Base-by-base conservation (phyloP, 164 flowering plant genomes). In the Vitis rotundifolia region DNA sequence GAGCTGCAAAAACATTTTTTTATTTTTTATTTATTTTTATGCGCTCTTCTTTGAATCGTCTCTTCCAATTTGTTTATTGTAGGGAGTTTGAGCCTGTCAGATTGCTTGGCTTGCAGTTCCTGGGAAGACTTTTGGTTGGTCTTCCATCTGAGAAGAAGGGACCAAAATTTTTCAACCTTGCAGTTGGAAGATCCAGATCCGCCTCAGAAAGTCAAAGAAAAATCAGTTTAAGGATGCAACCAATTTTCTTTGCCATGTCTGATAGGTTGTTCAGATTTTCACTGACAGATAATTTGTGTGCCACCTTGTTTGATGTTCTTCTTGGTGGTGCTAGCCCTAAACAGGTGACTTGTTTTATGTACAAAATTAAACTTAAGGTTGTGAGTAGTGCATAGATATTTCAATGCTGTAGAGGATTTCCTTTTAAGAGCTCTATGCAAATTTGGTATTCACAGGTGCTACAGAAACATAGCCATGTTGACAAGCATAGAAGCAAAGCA, bases 251-350 rank as follows among this genome's bases (percentile, higher is more conserved):
- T 64, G 86, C 93, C 14, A 87, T 96, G 18, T 84, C 97, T 70
- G 95, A 96, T 68, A 85, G 97, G 71, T 83, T 96, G 12, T 93
- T 96, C 72, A 81, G 78, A 80, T 96, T 86, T 79, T 93, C 91
- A 49, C 89, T 68, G 78, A 91, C 98, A 61, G 98, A 96, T 59
- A 71, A 78, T 79, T 80, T 96, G 58, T 88, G 90, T 82, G 99
- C 97, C 4, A 83, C 97, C 31, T 78, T 96, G 74, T 96, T 96
- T 85, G 99, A 96, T 84, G 97, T 88, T 66, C 99, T 96, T 75
- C 98, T 96, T 76, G 99, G 99, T 74, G 98, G 99, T 74, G 98
- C 99, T 71, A 96, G 99, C 73, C 97, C 99, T 60, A 96, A 89
- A 82, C 99, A 96, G 99, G 99, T 96, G 49, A 69, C 14, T n/a